Conservation (phyloP, 257 asterid species). For the Solanum chmielewskii region DNA sequence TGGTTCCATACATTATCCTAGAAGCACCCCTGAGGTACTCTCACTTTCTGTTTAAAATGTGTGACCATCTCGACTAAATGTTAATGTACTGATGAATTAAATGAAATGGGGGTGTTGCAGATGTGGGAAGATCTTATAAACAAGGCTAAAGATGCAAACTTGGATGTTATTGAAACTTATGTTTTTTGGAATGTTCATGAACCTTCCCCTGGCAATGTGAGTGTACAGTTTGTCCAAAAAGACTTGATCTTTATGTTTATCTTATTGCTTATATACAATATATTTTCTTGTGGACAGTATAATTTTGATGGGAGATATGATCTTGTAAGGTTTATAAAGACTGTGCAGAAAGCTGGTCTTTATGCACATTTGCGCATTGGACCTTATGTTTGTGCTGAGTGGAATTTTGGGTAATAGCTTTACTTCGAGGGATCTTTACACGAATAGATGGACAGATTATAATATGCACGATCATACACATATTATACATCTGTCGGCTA, state of each 20-base stretch:
- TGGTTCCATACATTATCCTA: constrained; percentile 68
- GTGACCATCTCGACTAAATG: neutral
- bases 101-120: constrained; percentile 21
- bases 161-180: constrained; percentile 64
- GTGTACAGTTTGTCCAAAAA: neutral
- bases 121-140: constrained; percentile 64
- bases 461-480: neutral
- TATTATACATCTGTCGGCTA: neutral
- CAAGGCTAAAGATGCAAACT: constrained; percentile 57
- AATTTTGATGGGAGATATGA: constrained; percentile 59
- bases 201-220: constrained; percentile 64
- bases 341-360: constrained; percentile 44
- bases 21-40: constrained; percentile 68
- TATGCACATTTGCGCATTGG: constrained; percentile 52
- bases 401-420: constrained; percentile 58
- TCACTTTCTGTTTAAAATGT: neutral
- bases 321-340: constrained; percentile 51
- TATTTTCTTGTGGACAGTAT: constrained; percentile 22
- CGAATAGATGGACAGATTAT: neutral
- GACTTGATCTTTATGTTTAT: neutral
- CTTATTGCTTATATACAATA: neutral
- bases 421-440: neutral
- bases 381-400: constrained; percentile 73
- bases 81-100: neutral
- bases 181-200: constrained; percentile 65